These are phyloP conservation scores for Populus euphratica DNA, from an alignment of 345 rosid species.

Conservation along the genomic window DNA sequence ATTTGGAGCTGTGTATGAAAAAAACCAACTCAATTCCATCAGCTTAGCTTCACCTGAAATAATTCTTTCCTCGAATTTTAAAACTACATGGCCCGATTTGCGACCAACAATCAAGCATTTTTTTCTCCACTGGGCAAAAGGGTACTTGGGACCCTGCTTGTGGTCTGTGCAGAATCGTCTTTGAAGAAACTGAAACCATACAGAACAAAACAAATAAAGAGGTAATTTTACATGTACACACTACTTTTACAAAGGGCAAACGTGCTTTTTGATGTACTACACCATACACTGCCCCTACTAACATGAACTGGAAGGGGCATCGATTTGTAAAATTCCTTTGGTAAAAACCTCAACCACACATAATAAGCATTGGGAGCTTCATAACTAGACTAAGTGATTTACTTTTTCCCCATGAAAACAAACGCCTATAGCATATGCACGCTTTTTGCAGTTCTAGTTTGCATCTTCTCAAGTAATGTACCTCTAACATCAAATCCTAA, in stretches of 20 bases:
- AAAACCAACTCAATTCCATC: not conserved
- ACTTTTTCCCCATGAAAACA: not conserved
- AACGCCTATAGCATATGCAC: not conserved
- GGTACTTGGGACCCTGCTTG: constrained; percentile 70
- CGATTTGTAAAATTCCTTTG: not conserved
- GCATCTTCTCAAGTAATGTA: not conserved
- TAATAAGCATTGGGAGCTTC: not conserved
- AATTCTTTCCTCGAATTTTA: constrained; percentile 59
- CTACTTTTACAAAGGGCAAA: not conserved
- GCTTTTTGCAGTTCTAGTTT: not conserved
- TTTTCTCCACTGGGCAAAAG: constrained; percentile 62
- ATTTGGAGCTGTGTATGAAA: not conserved
- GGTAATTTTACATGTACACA: not conserved
- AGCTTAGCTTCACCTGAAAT: constrained; percentile 44
- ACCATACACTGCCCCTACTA: not conserved
- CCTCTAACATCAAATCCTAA: not conserved
- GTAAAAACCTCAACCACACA: not conserved
- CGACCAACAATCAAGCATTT: constrained; percentile 76
- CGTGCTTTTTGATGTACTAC: not conserved
- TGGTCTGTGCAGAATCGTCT: constrained; percentile 60
- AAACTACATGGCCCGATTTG: constrained; percentile 56
- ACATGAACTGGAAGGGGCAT: not conserved
- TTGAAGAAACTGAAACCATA: constrained; percentile 64
- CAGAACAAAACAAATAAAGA: not conserved
- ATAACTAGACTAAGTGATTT: not conserved